Conservation (phyloP, 2,329 filamentous ascomycete genomes). For the Alternaria consortialis region DNA sequence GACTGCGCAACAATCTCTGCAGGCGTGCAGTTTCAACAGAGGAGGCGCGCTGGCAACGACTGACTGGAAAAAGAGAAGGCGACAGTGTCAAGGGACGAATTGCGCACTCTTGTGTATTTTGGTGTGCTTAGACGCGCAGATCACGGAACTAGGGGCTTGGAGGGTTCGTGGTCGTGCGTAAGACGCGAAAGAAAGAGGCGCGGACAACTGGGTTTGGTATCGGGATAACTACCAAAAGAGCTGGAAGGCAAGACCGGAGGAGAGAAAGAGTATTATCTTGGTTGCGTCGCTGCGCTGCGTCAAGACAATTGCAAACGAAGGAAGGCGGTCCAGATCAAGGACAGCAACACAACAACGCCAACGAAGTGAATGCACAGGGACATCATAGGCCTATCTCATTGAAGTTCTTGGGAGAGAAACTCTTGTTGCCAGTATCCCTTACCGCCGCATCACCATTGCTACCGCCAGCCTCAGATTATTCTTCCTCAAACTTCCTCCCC, state of each 20-base stretch:
- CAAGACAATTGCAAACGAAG: not conserved
- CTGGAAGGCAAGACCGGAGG: not conserved
- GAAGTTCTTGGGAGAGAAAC: not conserved
- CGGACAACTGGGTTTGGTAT: not conserved
- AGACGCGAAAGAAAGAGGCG: not conserved
- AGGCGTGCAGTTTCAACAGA: not conserved
- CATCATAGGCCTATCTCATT: not conserved
- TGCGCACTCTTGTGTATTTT: not conserved
- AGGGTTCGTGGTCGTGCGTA: not conserved
- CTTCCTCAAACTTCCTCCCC: not conserved
- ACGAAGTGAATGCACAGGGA: not conserved
- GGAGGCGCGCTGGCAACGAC: not conserved
- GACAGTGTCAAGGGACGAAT: not conserved
- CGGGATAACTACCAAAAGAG: not conserved
- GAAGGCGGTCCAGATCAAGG: constrained; percentile 2
- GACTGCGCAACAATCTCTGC: not conserved
- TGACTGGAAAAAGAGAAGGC: not conserved
- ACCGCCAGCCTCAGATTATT: not conserved
- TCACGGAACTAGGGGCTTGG: not conserved
- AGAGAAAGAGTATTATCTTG: not conserved
- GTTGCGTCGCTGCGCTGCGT: not conserved
- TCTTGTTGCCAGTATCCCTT: not conserved
- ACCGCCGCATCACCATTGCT: not conserved
- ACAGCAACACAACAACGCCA: not conserved
- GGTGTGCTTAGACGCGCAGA: not conserved